Base-by-base conservation (phyloP, 345 rosid genomes). In the Cochlearia excelsa region DNA sequence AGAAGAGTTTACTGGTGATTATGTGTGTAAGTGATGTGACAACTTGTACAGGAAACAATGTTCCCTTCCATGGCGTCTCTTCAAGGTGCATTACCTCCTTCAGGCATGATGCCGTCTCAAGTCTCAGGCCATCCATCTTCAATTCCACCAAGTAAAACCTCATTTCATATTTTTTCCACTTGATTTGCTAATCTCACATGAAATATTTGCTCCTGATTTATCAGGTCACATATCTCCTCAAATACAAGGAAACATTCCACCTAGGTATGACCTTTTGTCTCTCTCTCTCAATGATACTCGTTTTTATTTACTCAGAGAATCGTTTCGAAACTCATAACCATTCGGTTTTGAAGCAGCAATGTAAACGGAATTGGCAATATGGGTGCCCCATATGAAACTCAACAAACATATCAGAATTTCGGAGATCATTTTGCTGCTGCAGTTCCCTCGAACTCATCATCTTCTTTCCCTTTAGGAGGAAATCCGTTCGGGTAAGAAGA, bases 1-100 rank as follows among this genome's bases (percentile, higher is more conserved):
- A 49, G 50, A 51, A 58, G 2, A 29, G 1, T 30, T 3, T 3
- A 50, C 8, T 38, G 9, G 59, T 49, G 30, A 9, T 57, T 49
- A 37, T 31, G 16, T 37, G 65, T 48, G 23, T 57, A 59, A 56
- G 9, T 58, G 60, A n/a, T 84, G 74, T 68, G 4, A 38, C 60
- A 41, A 39, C 27, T 1, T n/a, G 2, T 64, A 45, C 75, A 71
- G 75, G 75, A 51, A 57, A 64, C 6, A n/a, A 63, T 81, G 91
- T 93, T 89, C 71, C 94, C 93, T 76, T 79, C 93, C 55, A 77
- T 89, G 88, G 73, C 67, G 23, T 47, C 95, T 55, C 66, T 83
- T 59, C 91, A 83, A 76, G 71, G 84, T 66, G 86, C 86, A 56
- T 71, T 82, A 53, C 80, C 82, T 6, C 68, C 82, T 71, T 58